These are phyloP conservation scores for Solanum chacoense DNA, from an alignment of 305 asterid genomes.

Conservation along the genomic window DNA sequence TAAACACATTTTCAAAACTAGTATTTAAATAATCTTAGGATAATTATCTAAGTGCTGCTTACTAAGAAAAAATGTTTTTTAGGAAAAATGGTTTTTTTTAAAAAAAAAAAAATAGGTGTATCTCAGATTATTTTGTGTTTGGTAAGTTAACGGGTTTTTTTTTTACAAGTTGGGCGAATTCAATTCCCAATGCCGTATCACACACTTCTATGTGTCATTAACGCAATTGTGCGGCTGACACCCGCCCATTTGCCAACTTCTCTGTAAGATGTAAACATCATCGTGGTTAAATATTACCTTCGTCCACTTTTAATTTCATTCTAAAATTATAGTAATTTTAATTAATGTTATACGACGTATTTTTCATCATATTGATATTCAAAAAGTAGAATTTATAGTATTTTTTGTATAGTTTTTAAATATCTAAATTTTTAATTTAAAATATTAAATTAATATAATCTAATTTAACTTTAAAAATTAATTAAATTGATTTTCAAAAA, in stretches of 20 bases:
- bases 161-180: not conserved
- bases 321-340: rapidly evolving
- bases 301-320: too few relatives aligned
- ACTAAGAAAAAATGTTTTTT: not conserved
- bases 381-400: too few relatives aligned
- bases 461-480: too few relatives aligned
- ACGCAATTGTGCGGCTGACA: not conserved
- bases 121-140: not conserved
- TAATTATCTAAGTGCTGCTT: not conserved
- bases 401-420: too few relatives aligned
- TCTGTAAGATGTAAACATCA: not conserved
- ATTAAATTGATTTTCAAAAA: too few relatives aligned
- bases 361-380: too few relatives aligned
- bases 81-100: too few relatives aligned
- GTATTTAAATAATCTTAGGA: not conserved
- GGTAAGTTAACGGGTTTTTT: not conserved
- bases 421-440: too few relatives aligned
- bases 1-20: too few relatives aligned
- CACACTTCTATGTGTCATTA: not conserved
- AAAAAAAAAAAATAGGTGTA: not conserved
- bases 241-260: not conserved
- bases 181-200: not conserved
- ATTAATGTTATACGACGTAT: rapidly evolving
- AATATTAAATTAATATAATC: too few relatives aligned
- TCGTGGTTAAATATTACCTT: not conserved